A percentile compares a stretch with the other conserved stretches of the same genome.
Evolutionary conservation across 257 asterid species (phyloP).

Genomic region (Paraleonurus japonicus): DNA sequence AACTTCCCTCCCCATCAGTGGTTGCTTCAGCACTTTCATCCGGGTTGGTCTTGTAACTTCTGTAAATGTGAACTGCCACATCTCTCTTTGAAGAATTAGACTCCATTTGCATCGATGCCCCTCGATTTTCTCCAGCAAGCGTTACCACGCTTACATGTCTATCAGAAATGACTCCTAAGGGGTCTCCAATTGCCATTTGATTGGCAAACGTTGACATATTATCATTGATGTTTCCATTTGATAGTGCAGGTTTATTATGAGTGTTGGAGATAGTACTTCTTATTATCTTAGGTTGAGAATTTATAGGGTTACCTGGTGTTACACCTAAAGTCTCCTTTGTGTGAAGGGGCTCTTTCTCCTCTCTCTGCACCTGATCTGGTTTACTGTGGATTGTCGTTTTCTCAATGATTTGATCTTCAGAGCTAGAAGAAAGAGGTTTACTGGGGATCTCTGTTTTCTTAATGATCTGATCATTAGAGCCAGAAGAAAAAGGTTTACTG

Average conservation of each 20-base stretch:
- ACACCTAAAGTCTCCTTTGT: slow-evolving; percentile 23
- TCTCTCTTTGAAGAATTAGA: slow-evolving; percentile 43
- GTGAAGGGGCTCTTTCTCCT: slow-evolving; percentile 21
- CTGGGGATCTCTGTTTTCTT: slow-evolving; percentile 24
- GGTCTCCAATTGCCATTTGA: slow-evolving; percentile 36
- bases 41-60: slow-evolving; percentile 66
- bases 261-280: slow-evolving; percentile 20
- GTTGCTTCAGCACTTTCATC: slow-evolving; percentile 43
- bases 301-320: slow-evolving; percentile 26
- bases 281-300: slow-evolving; percentile 25
- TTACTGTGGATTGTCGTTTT: slow-evolving; percentile 22
- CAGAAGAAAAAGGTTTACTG: slow-evolving; percentile 19
- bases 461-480: slow-evolving; percentile 16
- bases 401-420: slow-evolving; percentile 24
- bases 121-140: slow-evolving; percentile 89
- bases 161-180: slow-evolving; percentile 30
- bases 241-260: slow-evolving; percentile 24
- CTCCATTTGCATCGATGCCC: slow-evolving; percentile 82
- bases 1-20: slow-evolving; percentile 48
- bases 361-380: slow-evolving; percentile 28
- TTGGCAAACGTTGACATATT: slow-evolving; percentile 41
- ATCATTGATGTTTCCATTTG: slow-evolving; percentile 42
- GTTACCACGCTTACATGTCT: slow-evolving; percentile 60
- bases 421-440: neutral
- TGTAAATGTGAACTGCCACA: slow-evolving; percentile 52